These are phyloP conservation scores for Lupinus albus DNA, from an alignment of 306 rosid species.

Conservation along the genomic window DNA sequence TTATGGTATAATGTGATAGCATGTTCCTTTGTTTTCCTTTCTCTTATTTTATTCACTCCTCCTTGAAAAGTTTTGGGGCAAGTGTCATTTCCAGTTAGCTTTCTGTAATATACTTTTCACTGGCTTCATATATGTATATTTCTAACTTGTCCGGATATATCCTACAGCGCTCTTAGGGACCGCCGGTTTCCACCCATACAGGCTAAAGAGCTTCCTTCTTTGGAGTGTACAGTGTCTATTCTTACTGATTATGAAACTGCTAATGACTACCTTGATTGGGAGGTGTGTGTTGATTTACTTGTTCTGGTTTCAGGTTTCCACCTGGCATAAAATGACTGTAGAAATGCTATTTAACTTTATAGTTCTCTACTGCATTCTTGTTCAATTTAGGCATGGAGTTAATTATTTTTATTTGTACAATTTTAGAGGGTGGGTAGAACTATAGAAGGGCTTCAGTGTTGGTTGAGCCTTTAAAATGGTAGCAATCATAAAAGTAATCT, in stretches of 20 bases:
- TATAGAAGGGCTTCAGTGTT: conserved; percentile 2
- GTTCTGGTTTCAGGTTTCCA: conserved; percentile 29
- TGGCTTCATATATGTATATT: conserved; percentile 30
- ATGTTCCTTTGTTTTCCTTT: background rate
- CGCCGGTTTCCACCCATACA: conserved; percentile 89
- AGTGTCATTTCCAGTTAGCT: conserved; percentile 8
- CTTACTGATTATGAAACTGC: conserved; percentile 87
- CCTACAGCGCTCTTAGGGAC: conserved; percentile 89
- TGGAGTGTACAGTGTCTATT: conserved; percentile 97
- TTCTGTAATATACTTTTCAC: conserved; percentile 12
- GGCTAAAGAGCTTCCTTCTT: conserved; percentile 69
- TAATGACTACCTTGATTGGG: conserved; percentile 88
- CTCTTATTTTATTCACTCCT: background rate
- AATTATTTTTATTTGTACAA: background rate
- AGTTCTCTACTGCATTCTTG: background rate
- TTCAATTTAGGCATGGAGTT: background rate
- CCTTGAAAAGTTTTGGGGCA: background rate
- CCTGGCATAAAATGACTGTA: conserved; percentile 4
- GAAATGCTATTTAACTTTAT: conserved; percentile 9
- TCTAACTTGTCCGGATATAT: conserved; percentile 34
- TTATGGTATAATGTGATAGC: conserved; percentile 2
- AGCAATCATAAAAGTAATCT: background rate
- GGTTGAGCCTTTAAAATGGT: conserved; percentile 5
- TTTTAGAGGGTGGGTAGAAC: conserved; percentile 23
- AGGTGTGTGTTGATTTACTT: conserved; percentile 59